Percentiles rank a stretch among this genome's conserved stretches.
Conservation (phyloP, 495 filamentous ascomycete species). For the Paragyromitra xinjiangensis region DNA sequence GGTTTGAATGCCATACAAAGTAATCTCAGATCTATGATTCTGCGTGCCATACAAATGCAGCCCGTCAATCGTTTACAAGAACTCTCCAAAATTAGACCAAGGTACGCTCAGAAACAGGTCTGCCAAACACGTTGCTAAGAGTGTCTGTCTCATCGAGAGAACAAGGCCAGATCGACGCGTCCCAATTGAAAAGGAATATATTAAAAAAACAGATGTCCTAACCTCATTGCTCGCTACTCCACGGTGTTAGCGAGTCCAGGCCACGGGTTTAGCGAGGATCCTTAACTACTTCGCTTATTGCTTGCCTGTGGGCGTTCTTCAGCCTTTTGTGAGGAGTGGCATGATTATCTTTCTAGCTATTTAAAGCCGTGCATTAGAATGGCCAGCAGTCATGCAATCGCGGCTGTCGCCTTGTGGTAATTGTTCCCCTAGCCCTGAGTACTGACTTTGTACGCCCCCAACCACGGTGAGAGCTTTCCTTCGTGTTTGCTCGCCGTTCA, state of each 20-base stretch:
- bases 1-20: background rate
- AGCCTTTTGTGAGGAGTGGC: background rate
- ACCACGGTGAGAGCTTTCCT: background rate
- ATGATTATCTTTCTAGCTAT: background rate
- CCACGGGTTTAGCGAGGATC: background rate
- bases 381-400: background rate
- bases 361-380: background rate
- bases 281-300: background rate
- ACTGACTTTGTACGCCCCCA: background rate
- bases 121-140: background rate
- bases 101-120: background rate
- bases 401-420: background rate
- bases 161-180: background rate
- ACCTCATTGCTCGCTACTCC: background rate
- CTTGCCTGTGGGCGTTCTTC: background rate
- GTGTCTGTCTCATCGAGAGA: constrained; percentile 3
- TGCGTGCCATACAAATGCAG: background rate
- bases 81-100: background rate
- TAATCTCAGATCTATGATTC: background rate
- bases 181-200: background rate
- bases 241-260: background rate
- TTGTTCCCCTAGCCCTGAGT: background rate
- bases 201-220: constrained; percentile 1
- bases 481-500: background rate
- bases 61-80: background rate